A percentile compares a stretch with the other conserved stretches of the same genome.
phyloP scores from a whole-genome alignment of 805 yeast genomes.

The Schizosaccharomyces octosporus region DNA sequence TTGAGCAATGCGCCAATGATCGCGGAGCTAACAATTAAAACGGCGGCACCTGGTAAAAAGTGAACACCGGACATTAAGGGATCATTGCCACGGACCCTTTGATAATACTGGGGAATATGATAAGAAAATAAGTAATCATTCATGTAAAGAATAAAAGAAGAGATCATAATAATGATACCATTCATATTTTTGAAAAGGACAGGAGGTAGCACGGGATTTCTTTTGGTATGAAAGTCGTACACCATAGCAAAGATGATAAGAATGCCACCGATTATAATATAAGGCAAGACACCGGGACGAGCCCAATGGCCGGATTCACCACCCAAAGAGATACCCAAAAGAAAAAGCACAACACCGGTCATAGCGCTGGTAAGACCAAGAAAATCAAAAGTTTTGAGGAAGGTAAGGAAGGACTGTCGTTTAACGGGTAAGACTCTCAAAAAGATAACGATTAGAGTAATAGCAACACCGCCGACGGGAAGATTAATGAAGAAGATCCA shows the following conservation, averaged over 20 bases:
- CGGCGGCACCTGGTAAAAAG: conserved; percentile 20
- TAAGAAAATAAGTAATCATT: conserved; percentile 11
- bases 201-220: conserved; percentile 23
- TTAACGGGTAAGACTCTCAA: conserved; percentile 22
- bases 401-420: conserved; percentile 17
- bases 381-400: conserved; percentile 23
- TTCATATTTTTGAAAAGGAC: conserved; percentile 18
- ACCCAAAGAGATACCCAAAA: conserved; percentile 31
- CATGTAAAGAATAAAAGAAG: conserved; percentile 20
- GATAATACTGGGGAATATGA: conserved; percentile 27
- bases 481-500: conserved; percentile 55
- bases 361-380: conserved; percentile 23
- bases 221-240: conserved; percentile 14
- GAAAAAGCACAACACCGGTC: conserved; percentile 21
- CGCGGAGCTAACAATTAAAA: conserved; percentile 19
- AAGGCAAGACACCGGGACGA: conserved; percentile 26
- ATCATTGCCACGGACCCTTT: conserved; percentile 19
- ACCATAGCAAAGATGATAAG: conserved; percentile 12
- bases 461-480: conserved; percentile 35
- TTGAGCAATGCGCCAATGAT: conserved; percentile 18
- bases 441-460: conserved; percentile 16
- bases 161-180: conserved; percentile 18
- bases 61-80: conserved; percentile 24
- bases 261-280: conserved; percentile 23
- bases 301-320: conserved; percentile 29